These are phyloP conservation scores for Lagenaria siceraria DNA, from an alignment of 306 rosid species.

Conservation along the genomic window DNA sequence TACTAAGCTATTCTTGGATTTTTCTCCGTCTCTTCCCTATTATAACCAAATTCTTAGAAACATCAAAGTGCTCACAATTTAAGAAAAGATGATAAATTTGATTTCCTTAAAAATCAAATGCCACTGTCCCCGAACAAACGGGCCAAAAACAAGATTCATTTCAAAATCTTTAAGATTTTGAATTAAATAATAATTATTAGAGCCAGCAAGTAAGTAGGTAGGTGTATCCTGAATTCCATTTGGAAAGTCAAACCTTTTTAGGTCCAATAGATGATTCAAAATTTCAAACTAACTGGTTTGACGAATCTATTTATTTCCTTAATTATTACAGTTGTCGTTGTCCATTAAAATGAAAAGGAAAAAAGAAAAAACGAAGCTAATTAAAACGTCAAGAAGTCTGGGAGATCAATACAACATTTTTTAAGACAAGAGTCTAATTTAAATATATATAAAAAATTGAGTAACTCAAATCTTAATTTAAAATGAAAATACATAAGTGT, in stretches of 20 bases:
- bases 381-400: background rate
- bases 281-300: background rate
- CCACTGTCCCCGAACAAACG: background rate
- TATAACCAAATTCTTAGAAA: background rate
- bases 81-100: background rate
- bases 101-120: background rate
- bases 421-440: too few species aligned
- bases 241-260: background rate
- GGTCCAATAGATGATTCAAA: background rate
- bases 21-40: background rate
- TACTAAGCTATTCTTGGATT: background rate
- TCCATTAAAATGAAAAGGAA: background rate
- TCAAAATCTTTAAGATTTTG: background rate
- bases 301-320: background rate
- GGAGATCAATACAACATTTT: too few species aligned
- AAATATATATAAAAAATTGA: too few species aligned
- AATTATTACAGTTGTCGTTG: background rate
- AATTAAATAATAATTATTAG: background rate
- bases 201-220: background rate
- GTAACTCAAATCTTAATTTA: too few species aligned
- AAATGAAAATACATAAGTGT: background rate
- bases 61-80: background rate
- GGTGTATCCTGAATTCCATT: background rate
- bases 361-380: too few species aligned
- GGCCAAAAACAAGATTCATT: background rate